A percentile compares a stretch with the other conserved stretches of the same genome.
Conservation (phyloP, 495 filamentous ascomycete species). For the Daldinia bambusicola region DNA sequence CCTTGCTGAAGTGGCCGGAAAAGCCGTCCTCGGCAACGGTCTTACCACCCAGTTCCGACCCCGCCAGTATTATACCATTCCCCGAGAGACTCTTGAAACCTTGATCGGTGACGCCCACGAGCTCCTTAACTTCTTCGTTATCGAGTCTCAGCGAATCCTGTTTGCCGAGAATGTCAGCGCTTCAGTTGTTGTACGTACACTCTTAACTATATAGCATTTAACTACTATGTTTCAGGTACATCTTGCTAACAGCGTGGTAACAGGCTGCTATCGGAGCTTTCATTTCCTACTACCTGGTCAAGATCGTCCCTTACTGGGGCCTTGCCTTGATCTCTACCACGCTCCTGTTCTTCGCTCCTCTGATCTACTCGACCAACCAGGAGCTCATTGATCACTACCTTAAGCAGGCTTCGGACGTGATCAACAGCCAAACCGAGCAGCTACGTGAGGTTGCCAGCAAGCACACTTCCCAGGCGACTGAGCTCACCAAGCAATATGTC, state of each 20-base stretch:
- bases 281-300: conserved; percentile 91
- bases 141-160: conserved; percentile 93
- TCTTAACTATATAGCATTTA: neutral
- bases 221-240: neutral
- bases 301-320: conserved; percentile 93
- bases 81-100: conserved; percentile 82
- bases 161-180: conserved; percentile 92
- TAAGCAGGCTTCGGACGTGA: conserved; percentile 71
- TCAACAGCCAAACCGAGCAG: conserved; percentile 84
- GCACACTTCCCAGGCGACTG: conserved; percentile 80
- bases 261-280: conserved; percentile 84
- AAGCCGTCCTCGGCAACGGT: conserved; percentile 77
- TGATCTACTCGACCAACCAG: conserved; percentile 92
- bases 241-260: conserved; percentile 38
- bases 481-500: conserved; percentile 80
- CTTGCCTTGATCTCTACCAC: conserved; percentile 80
- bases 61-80: conserved; percentile 89
- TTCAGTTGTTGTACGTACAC: conserved; percentile 77
- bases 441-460: conserved; percentile 81
- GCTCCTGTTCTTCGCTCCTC: conserved; percentile 82
- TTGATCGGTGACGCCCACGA: conserved; percentile 87
- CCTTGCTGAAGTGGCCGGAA: conserved; percentile 78
- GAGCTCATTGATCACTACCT: conserved; percentile 92
- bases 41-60: conserved; percentile 88
- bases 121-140: conserved; percentile 95